Conservation (phyloP, 2,329 filamentous ascomycete species). For the Venturia oleaginea region DNA sequence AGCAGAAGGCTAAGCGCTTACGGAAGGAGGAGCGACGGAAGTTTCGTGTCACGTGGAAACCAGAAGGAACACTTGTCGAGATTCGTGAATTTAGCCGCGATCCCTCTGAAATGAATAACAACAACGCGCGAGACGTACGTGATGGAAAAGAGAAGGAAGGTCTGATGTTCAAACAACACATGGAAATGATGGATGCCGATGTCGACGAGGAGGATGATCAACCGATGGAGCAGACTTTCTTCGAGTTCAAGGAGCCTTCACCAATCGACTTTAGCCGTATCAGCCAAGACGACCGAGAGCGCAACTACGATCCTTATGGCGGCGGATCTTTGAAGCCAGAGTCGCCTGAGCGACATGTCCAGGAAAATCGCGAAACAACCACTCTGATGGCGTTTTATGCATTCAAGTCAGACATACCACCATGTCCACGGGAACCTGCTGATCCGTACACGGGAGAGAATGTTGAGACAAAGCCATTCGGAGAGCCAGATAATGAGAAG, state of each 20-base stretch:
- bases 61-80: constrained; percentile 56
- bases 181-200: constrained; percentile 52
- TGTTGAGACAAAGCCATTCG: constrained; percentile 30
- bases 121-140: constrained; percentile 61
- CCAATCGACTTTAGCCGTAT: constrained; percentile 37
- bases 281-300: constrained; percentile 29
- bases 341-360: constrained; percentile 34
- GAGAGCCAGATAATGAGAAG: constrained; percentile 22
- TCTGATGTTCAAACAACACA: constrained; percentile 43
- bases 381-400: constrained; percentile 40
- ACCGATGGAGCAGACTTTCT: constrained; percentile 36
- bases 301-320: constrained; percentile 38
- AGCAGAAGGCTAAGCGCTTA: constrained; percentile 57
- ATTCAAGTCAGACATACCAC: constrained; percentile 35
- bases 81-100: constrained; percentile 64
- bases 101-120: constrained; percentile 58
- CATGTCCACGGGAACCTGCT: constrained; percentile 36
- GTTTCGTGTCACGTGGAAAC: constrained; percentile 62
- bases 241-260: constrained; percentile 26
- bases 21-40: constrained; percentile 64
- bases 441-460: constrained; percentile 21
- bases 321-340: constrained; percentile 32
- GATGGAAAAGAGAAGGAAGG: constrained; percentile 57
- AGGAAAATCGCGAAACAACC: constrained; percentile 36
- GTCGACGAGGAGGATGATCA: constrained; percentile 46